These are phyloP conservation scores for Przewalskia tangutica DNA, from an alignment of 257 asterid genomes.

Conservation along the genomic window DNA sequence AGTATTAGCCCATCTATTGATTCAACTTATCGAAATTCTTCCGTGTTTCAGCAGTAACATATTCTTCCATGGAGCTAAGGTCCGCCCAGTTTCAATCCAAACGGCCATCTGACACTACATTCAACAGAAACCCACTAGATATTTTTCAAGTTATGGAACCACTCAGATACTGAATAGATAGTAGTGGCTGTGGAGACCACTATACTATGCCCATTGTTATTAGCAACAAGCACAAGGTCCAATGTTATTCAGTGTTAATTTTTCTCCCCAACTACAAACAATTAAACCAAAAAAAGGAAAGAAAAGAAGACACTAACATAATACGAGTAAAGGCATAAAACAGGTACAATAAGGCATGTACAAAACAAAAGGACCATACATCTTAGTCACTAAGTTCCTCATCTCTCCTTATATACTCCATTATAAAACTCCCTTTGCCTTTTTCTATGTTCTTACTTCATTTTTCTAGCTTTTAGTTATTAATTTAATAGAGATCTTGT, in stretches of 20 bases:
- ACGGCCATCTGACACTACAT: too few relatives aligned
- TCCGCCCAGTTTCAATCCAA: too few relatives aligned
- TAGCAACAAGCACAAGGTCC: background rate
- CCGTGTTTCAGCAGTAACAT: too few relatives aligned
- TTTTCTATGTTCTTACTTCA: background rate
- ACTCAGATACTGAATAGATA: background rate
- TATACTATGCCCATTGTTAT: background rate
- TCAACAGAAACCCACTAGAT: background rate
- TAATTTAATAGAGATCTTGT: background rate
- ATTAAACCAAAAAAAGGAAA: background rate
- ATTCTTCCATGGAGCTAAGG: too few relatives aligned
- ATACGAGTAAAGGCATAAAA: background rate
- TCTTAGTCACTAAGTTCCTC: background rate
- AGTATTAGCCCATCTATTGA: too few relatives aligned
- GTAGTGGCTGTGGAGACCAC: background rate
- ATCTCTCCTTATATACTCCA: background rate
- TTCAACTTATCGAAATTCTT: too few relatives aligned
- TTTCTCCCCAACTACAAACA: background rate
- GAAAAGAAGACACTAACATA: background rate
- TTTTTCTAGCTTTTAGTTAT: too few relatives aligned
- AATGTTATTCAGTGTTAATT: background rate
- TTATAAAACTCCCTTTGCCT: background rate
- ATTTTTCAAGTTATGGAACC: background rate
- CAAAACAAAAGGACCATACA: conserved; percentile 5
- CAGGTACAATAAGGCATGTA: background rate